Conservation (phyloP, 1,139 yeast genomes). For the Scheffersomyces quercinus region DNA sequence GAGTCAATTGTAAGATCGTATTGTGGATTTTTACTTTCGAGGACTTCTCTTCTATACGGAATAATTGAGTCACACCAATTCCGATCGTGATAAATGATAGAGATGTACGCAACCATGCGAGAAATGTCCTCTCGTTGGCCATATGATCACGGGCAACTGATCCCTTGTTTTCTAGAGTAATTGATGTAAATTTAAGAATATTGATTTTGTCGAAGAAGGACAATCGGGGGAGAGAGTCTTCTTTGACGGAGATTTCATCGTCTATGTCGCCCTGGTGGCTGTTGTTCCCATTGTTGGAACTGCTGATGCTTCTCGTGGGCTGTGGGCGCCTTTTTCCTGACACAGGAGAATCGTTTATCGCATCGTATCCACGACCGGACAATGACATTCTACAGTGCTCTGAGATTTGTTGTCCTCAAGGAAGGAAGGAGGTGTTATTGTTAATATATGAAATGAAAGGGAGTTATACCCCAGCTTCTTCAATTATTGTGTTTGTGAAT, state of each 20-base stretch:
- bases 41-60: slow-evolving; percentile 29
- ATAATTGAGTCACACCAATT: slow-evolving; percentile 44
- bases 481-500: too few relatives aligned
- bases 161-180: slow-evolving; percentile 36
- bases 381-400: not conserved
- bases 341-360: not conserved
- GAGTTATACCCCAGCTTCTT: too few relatives aligned
- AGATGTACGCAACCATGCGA: slow-evolving; percentile 74
- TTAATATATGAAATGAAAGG: too few relatives aligned
- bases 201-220: slow-evolving; percentile 2
- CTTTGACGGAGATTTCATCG: not conserved
- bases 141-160: slow-evolving; percentile 57
- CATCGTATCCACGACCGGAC: not conserved
- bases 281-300: not conserved
- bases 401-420: too few relatives aligned
- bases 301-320: not conserved
- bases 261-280: not conserved
- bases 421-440: too few relatives aligned
- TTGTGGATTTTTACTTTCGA: slow-evolving; percentile 19
- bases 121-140: slow-evolving; percentile 76
- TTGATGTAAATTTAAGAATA: slow-evolving; percentile 11
- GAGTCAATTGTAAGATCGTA: slow-evolving; percentile 9
- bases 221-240: not conserved
- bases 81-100: slow-evolving; percentile 44
- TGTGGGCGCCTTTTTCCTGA: not conserved